Conservation (phyloP, 176 grass and related monocot genomes). For the Bromus sterilis region DNA sequence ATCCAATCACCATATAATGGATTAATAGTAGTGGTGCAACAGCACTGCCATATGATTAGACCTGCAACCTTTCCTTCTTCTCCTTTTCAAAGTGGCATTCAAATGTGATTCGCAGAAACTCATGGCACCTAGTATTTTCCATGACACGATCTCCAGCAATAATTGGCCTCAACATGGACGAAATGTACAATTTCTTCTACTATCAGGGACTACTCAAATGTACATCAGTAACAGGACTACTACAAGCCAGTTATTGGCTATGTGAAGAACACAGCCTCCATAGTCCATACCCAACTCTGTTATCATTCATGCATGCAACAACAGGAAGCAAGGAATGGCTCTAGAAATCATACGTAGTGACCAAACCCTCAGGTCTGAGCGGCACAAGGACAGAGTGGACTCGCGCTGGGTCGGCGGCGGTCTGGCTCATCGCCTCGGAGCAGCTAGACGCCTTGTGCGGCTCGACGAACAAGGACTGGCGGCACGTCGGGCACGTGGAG, state of each 20-base stretch:
- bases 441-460: conserved; percentile 48
- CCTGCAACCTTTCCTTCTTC: background rate
- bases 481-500: conserved; percentile 78
- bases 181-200: conserved; percentile 15
- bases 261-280: background rate
- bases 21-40: background rate
- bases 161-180: background rate
- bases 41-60: conserved; percentile 24
- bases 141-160: background rate
- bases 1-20: background rate
- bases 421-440: conserved; percentile 14
- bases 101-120: background rate
- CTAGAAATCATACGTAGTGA: conserved; percentile 52
- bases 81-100: background rate
- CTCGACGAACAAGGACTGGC: conserved; percentile 42
- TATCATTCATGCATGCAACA: background rate
- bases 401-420: background rate
- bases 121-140: background rate
- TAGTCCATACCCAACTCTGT: background rate
- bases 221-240: background rate
- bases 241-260: conserved; percentile 22
- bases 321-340: background rate
- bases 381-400: conserved; percentile 32
- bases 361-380: conserved; percentile 63
- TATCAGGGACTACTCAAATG: conserved; percentile 8